phyloP scores from a whole-genome alignment of 768 basidiomycete species.

The Obba rivulosa region DNA sequence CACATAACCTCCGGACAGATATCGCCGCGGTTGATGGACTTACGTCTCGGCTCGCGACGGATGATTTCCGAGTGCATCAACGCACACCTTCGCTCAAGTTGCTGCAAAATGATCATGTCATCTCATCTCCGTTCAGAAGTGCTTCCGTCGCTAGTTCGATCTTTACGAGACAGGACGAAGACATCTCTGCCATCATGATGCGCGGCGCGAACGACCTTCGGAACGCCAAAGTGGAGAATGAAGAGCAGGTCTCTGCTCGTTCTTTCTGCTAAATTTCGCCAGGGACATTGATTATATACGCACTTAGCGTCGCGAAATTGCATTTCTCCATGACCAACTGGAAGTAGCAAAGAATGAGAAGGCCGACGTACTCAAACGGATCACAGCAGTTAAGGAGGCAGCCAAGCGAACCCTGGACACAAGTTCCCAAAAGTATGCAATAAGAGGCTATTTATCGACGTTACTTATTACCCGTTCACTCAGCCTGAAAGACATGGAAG shows the following conservation, averaged over 20 bases:
- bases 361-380: conserved; percentile 17
- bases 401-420: conserved; percentile 19
- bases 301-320: conserved; percentile 19
- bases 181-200: conserved; percentile 26
- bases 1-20: too few relatives aligned
- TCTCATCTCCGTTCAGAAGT: conserved; percentile 14
- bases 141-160: conserved; percentile 17
- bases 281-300: not conserved
- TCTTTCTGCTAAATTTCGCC: not conserved
- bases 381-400: conserved; percentile 19
- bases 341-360: conserved; percentile 16
- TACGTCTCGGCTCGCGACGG: too few relatives aligned
- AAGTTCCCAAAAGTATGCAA: conserved; percentile 16
- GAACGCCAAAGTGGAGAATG: conserved; percentile 19
- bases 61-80: not conserved
- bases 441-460: conserved; percentile 14
- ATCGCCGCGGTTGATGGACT: too few relatives aligned
- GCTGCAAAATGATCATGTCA: not conserved
- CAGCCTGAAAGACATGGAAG: conserved; percentile 1
- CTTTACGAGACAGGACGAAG: conserved; percentile 17
- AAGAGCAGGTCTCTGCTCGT: conserved; percentile 16
- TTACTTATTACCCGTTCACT: not conserved
- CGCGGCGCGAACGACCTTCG: conserved; percentile 21
- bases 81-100: not conserved
- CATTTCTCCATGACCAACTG: conserved; percentile 17